Conservation (phyloP, 306 rosid genomes). For the Crataegus laevigata region DNA sequence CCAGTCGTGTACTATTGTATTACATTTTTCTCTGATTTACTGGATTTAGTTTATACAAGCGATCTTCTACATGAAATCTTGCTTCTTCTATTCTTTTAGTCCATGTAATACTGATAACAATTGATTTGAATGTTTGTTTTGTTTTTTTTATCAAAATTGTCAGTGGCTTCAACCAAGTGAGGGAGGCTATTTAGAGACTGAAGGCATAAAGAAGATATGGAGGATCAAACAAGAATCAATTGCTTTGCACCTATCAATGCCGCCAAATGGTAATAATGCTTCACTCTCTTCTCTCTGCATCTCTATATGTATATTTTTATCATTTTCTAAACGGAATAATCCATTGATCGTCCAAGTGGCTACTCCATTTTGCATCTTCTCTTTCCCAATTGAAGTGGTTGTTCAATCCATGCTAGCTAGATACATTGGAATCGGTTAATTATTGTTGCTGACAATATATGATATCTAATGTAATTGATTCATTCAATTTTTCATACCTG, state of each 20-base stretch:
- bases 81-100: neutral
- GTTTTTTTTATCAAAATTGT: neutral
- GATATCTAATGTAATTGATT: neutral
- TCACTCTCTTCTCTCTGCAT: neutral
- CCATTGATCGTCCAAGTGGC: neutral
- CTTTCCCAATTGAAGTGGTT: neutral
- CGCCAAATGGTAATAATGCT: constrained; percentile 71
- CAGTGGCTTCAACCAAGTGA: constrained; percentile 89
- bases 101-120: neutral
- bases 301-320: too few relatives aligned
- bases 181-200: constrained; percentile 73
- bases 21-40: neutral
- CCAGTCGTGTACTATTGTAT: neutral
- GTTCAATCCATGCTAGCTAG: neutral
- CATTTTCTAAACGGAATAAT: neutral
- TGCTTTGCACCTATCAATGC: constrained; percentile 97
- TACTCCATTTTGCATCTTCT: neutral
- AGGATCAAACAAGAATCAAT: constrained; percentile 68
- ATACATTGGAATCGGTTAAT: neutral
- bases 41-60: neutral
- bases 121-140: neutral
- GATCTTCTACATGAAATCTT: neutral
- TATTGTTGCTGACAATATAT: neutral
- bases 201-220: constrained; percentile 80
- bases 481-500: neutral